A percentile compares a stretch with the other conserved stretches of the same genome.
These are phyloP conservation scores for Begonia loranthoides DNA, from an alignment of 306 rosid genomes.

Conservation along the genomic window DNA sequence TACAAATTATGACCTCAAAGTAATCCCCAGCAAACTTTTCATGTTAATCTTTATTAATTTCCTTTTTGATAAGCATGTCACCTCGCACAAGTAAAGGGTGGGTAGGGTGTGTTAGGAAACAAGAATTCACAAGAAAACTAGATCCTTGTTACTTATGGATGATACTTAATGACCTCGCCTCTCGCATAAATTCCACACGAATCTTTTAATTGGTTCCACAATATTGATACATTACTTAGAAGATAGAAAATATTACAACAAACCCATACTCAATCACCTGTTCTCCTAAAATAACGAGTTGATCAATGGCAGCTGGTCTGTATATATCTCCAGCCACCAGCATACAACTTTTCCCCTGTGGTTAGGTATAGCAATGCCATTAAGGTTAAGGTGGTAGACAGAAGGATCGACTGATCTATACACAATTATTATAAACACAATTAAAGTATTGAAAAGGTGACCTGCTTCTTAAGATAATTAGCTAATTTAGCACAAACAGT, in stretches of 20 bases:
- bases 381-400: constrained; percentile 4
- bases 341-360: constrained; percentile 94
- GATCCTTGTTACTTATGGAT: too few species aligned
- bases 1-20: too few species aligned
- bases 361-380: not conserved
- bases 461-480: constrained; percentile 85
- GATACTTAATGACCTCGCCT: too few species aligned
- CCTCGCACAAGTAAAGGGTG: too few species aligned
- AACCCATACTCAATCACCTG: constrained; percentile 42
- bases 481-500: constrained; percentile 95
- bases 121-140: too few species aligned
- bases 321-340: constrained; percentile 93
- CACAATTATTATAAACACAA: not conserved
- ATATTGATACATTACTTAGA: not conserved
- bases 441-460: constrained; percentile 8
- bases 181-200: not conserved
- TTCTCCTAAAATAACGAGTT: constrained; percentile 80
- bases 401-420: not conserved
- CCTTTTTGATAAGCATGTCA: too few species aligned
- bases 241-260: constrained; percentile 1
- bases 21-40: too few species aligned
- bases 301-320: constrained; percentile 99
- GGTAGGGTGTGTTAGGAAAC: too few species aligned
- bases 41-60: too few species aligned
- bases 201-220: too few species aligned